phyloP scores from a whole-genome alignment of 1,139 yeast genomes.

The Pichia sp. region DNA sequence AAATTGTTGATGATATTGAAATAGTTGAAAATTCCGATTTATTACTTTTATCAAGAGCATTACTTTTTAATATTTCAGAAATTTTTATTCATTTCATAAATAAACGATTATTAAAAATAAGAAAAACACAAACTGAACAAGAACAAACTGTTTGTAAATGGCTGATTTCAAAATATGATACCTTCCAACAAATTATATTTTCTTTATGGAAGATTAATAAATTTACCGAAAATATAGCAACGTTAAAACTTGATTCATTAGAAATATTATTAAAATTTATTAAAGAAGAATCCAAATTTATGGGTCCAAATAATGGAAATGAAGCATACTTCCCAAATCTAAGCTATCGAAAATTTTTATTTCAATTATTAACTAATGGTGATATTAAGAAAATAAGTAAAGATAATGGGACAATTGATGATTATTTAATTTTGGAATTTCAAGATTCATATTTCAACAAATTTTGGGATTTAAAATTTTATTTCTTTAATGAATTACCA shows the following conservation, averaged over 20 bases:
- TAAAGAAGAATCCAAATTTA: slow-evolving; percentile 50
- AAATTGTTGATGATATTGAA: slow-evolving; percentile 25
- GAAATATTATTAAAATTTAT: slow-evolving; percentile 60
- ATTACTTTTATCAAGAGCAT: slow-evolving; percentile 39
- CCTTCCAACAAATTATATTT: slow-evolving; percentile 44
- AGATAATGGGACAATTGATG: slow-evolving; percentile 45
- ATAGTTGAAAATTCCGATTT: slow-evolving; percentile 23
- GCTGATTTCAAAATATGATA: slow-evolving; percentile 55
- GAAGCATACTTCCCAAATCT: slow-evolving; percentile 60
- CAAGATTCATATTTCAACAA: slow-evolving; percentile 45
- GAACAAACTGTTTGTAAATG: slow-evolving; percentile 49
- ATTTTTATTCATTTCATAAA: slow-evolving; percentile 50
- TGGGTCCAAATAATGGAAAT: slow-evolving; percentile 40
- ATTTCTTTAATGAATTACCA: slow-evolving; percentile 43
- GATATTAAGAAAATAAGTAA: slow-evolving; percentile 32
- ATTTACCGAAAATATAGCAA: slow-evolving; percentile 30
- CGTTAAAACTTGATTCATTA: slow-evolving; percentile 54
- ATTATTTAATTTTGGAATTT: slow-evolving; percentile 56
- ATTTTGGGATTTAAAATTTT: slow-evolving; percentile 63
- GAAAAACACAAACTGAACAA: slow-evolving; percentile 38
- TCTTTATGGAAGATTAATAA: slow-evolving; percentile 33
- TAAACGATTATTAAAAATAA: slow-evolving; percentile 18
- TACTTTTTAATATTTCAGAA: slow-evolving; percentile 48
- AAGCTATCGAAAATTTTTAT: slow-evolving; percentile 45
- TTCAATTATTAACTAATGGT: slow-evolving; percentile 36